A percentile compares a stretch with the other conserved stretches of the same genome.
These are phyloP conservation scores for Actinomortierella wolfii DNA, from an alignment of 371 early-diverging fungal genomes.

Conservation along the genomic window DNA sequence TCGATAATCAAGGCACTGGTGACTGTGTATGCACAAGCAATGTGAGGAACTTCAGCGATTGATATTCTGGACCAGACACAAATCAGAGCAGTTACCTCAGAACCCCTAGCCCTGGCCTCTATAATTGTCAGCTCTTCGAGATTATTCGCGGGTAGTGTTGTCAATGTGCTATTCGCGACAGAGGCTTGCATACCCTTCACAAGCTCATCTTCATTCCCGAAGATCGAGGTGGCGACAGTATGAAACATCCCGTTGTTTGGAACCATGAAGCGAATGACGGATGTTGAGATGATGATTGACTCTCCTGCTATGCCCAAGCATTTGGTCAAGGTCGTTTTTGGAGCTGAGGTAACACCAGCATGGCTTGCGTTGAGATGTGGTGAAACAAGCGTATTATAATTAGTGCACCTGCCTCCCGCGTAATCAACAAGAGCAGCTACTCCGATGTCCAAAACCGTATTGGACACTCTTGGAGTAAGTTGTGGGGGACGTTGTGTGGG, in stretches of 20 bases:
- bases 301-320: not conserved
- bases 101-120: conserved; percentile 2
- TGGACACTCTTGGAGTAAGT: not conserved
- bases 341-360: not conserved
- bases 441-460: no score
- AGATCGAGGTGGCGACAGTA: conserved; percentile 4
- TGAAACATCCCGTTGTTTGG: conserved; percentile 1
- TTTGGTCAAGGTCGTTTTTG: conserved; percentile 1
- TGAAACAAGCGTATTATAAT: not conserved
- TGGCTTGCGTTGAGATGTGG: not conserved
- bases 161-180: conserved; percentile 8
- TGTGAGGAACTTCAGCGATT: not conserved
- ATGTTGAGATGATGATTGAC: not conserved
- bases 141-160: not conserved
- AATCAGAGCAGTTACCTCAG: not conserved
- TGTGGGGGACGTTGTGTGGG: not conserved
- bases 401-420: not conserved
- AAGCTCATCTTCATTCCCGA: conserved; percentile 7
- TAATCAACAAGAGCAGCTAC: not conserved
- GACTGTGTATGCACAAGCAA: conserved; percentile 2
- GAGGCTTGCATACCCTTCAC: conserved; percentile 3
- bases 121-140: not conserved
- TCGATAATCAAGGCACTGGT: not conserved
- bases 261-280: not conserved
- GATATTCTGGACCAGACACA: not conserved